Evolutionary conservation across 1,139 yeast genomes (phyloP).

Genomic region (Suhomyces bolitotheri): DNA sequence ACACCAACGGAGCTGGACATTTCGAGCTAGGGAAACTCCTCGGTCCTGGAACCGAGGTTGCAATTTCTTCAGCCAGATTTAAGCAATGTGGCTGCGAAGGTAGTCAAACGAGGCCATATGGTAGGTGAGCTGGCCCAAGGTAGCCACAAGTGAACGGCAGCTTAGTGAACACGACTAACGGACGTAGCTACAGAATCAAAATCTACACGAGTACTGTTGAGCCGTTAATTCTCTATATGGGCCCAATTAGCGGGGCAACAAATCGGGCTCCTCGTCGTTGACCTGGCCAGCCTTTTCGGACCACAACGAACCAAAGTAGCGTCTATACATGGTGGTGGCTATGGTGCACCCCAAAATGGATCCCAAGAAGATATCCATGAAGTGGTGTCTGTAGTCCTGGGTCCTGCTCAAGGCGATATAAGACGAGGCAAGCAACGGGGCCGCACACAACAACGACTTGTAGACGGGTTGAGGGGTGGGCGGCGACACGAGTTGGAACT

Average conservation of each 20-base stretch:
- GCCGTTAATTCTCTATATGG: too few species aligned
- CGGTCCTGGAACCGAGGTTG: too few species aligned
- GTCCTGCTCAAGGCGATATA: slow-evolving; percentile 59
- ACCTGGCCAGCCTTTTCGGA: slow-evolving; percentile 15
- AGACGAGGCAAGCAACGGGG: slow-evolving; percentile 20
- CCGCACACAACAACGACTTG: slow-evolving; percentile 12
- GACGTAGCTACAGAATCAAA: too few species aligned
- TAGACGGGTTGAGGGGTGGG: slow-evolving; percentile 15
- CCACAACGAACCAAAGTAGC: slow-evolving; percentile 42
- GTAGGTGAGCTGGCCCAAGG: too few species aligned
- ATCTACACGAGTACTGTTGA: too few species aligned
- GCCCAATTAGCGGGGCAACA: slow-evolving; percentile 15
- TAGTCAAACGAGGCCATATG: too few species aligned
- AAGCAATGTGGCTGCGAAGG: too few species aligned
- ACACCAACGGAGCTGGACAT: too few species aligned
- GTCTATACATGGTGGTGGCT: slow-evolving; percentile 49
- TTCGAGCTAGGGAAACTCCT: too few species aligned
- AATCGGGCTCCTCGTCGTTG: slow-evolving; percentile 13
- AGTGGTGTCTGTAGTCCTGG: slow-evolving; percentile 79
- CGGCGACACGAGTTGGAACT: slow-evolving; percentile 34
- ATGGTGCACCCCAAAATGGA: slow-evolving; percentile 48
- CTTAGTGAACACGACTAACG: too few species aligned
- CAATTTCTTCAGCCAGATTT: too few species aligned
- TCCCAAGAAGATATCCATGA: slow-evolving; percentile 65
- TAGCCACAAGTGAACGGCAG: too few species aligned